Conservation (phyloP, 495 filamentous ascomycete species). For the Penicillium ochrochloron region DNA sequence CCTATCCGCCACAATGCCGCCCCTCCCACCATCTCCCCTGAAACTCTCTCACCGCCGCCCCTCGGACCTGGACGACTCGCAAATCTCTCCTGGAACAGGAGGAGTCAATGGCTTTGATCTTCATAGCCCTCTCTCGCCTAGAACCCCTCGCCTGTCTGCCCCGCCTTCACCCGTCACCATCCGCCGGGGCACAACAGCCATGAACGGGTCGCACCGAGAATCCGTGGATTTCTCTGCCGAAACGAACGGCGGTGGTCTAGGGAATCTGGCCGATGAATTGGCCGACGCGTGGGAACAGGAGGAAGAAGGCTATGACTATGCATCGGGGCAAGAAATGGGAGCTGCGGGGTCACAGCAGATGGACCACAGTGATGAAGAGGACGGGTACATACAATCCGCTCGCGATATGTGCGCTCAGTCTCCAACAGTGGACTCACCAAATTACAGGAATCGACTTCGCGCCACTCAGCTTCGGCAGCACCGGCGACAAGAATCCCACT, state of each 20-base stretch:
- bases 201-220: conserved; percentile 53
- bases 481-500: conserved; percentile 54
- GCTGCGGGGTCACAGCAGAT: conserved; percentile 39
- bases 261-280: conserved; percentile 81
- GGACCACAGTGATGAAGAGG: conserved; percentile 41
- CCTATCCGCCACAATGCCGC: conserved; percentile 24
- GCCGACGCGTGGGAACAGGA: conserved; percentile 65
- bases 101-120: conserved; percentile 40
- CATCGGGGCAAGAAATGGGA: conserved; percentile 46
- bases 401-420: conserved; percentile 35
- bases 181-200: conserved; percentile 55
- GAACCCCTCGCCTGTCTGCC: conserved; percentile 55
- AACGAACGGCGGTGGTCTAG: conserved; percentile 62
- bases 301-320: conserved; percentile 54
- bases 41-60: conserved; percentile 66
- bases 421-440: conserved; percentile 34
- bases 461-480: conserved; percentile 45
- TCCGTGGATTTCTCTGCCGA: conserved; percentile 51
- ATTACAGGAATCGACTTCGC: conserved; percentile 36
- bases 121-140: conserved; percentile 47
- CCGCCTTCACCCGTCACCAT: conserved; percentile 66
- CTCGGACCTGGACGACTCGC: conserved; percentile 62
- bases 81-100: conserved; percentile 47
- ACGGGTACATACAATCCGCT: conserved; percentile 36
- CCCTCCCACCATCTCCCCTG: conserved; percentile 62